Base-by-base conservation (phyloP, 805 yeast genomes). In the Yarrowia yakushimensis region DNA sequence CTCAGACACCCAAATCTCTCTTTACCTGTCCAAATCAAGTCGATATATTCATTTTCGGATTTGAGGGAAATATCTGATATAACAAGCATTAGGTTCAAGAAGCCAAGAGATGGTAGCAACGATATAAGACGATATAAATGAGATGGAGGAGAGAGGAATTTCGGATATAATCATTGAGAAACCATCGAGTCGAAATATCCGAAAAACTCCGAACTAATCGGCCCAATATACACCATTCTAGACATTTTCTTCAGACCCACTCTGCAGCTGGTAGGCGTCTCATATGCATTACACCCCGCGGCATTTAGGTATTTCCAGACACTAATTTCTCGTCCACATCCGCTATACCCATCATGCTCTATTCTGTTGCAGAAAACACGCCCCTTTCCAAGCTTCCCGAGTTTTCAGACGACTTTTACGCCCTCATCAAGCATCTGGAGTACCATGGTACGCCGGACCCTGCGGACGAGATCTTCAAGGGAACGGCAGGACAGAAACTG, bases 221-320 rank as follows among this genome's bases (percentile, higher is more conserved):
- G 11, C 18, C 20, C 8, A 15, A 1, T n/a, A 5, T 4, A 8
- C 12, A 7, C 12, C 12, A 7, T 28, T 2, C 31, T 13, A 31
- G 17, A 3, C 17, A 31, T 8, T 9, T 15, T 4, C 3, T 4
- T 8, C 20, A 33, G 23, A 23, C 46, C 17, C n/a, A n/a, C n/a
- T 28, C 52, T 45, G 52, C 52, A 20, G 28, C 13, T 13, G 18
- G 18, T 18, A 45, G 17, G 52, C 52, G 30, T 45, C 18, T 30
- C 52, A 45, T 45, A 45, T 45, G 52, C 52, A 30, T 45, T 30
- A 28, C 52, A 45, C 52, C 52, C 52, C 52, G 52, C 52, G 52
- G 52, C 52, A 45, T 45, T 45, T 45, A 45, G 52, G 52, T 17
- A 45, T 45, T 30, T 45, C 17, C 50, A 5, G 22, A 11, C 36